Evolutionary conservation across 768 basidiomycete genomes (phyloP).

Genomic region (Pulveroboletus ravenelii): DNA sequence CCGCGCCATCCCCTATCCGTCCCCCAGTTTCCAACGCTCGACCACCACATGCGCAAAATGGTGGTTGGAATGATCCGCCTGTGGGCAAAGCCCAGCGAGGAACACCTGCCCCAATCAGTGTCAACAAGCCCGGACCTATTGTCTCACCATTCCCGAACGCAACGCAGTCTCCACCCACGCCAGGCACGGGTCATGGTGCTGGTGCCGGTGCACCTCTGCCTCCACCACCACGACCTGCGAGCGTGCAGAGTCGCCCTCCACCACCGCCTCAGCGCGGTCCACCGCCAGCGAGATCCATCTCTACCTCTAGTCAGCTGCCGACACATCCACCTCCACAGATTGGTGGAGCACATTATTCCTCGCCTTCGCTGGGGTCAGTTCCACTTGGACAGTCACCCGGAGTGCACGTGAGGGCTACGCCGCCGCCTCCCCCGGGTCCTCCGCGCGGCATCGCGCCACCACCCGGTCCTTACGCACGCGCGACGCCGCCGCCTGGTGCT

Average conservation of each 20-base stretch:
- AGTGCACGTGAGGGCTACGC: constrained; percentile 37
- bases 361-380: constrained; percentile 25
- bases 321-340: constrained; percentile 38
- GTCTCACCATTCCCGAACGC: constrained; percentile 85
- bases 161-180: constrained; percentile 40
- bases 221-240: constrained; percentile 52
- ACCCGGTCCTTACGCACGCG: constrained; percentile 33
- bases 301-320: constrained; percentile 32
- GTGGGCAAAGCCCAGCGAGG: constrained; percentile 40
- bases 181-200: constrained; percentile 39
- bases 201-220: constrained; percentile 16
- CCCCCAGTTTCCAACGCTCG: constrained; percentile 43
- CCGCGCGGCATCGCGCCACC: constrained; percentile 29
- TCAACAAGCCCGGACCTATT: constrained; percentile 66
- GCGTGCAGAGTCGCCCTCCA: constrained; percentile 41
- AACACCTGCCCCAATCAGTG: constrained; percentile 43
- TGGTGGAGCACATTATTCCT: constrained; percentile 27
- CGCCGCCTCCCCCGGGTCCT: constrained; percentile 35
- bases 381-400: constrained; percentile 30
- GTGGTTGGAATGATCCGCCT: constrained; percentile 94
- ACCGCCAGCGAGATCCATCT: constrained; percentile 26
- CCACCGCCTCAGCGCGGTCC: constrained; percentile 39
- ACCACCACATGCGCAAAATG: constrained; percentile 61
- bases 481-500: constrained; percentile 39
- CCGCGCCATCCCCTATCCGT: constrained; percentile 40